Evolutionary conservation across 2,329 filamentous ascomycete species (phyloP), one percentile per base, ranked within the genome.

Genomic region (Penicillium sp.): DNA sequence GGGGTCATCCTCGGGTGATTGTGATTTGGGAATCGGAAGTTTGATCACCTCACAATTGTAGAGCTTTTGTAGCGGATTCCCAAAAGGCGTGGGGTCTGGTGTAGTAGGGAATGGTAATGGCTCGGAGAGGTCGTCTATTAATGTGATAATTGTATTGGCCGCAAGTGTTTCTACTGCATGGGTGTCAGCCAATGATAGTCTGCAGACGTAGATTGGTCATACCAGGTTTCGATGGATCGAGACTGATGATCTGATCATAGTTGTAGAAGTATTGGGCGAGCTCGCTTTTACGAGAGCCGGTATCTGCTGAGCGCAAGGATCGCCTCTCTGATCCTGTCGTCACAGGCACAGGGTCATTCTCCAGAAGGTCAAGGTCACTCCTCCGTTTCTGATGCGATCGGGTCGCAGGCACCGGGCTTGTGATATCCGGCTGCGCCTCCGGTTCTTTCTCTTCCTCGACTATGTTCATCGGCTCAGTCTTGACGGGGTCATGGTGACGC

Each of bases 161-260:
- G 87, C 87, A 41, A 96, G 78, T 48, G 90, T 77, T 72, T 95
- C 92, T 93, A 52, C 46, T 53, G n/a, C 41, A 33, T 22, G 7
- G 14, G 45, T 24, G 48, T 56, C 31, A 56, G 41, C 27, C 16
- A 29, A 37, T 19, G 11, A 46, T 37, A 7, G 10, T 24, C 14
- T 27, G 4, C 8, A 13, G 7, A 24, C 3, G n/a, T 8, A 21
- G 21, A 14, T 22, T 7, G 27, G 21, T 58, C 68, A 58, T 83
- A 93, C 92, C 88, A 66, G 88, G 81, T 75, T 93, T 88, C 67
- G 89, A 89, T 39, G 87, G 85, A 61, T 91, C 88, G 70, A 96
- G 90, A 60, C 90, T 92, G 76, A 98, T 91, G 64, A 97, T 85
- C 72, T 96, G 91, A 75, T 97, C 93, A 75, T 96, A 98, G 69